A percentile compares a stretch with the other conserved stretches of the same genome.
These are phyloP conservation scores for Diplogelasinospora grovesii DNA, from an alignment of 495 filamentous ascomycete species.

Conservation along the genomic window DNA sequence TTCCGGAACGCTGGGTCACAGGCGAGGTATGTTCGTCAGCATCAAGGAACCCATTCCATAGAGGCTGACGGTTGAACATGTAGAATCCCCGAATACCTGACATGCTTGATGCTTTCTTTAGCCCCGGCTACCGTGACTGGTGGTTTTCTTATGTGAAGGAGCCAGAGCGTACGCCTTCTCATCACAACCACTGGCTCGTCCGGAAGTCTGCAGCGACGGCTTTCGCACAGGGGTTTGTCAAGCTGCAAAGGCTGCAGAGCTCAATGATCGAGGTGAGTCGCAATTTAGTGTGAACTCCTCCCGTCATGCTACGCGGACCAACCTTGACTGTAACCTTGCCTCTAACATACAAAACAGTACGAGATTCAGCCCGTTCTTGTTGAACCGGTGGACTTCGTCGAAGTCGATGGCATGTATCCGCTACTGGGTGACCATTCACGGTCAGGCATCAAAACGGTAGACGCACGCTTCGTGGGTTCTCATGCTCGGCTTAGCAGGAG, in stretches of 20 bases:
- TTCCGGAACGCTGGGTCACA: conserved; percentile 11
- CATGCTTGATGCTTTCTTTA: conserved; percentile 28
- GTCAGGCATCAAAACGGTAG: conserved; percentile 12
- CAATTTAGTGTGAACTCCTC: background rate
- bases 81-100: conserved; percentile 6
- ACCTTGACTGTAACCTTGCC: too few relatives aligned
- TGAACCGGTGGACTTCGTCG: conserved; percentile 10
- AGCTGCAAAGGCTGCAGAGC: conserved; percentile 13
- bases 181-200: conserved; percentile 24
- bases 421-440: conserved; percentile 25
- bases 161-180: conserved; percentile 10
- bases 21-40: conserved; percentile 1
- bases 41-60: background rate
- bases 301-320: background rate
- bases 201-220: conserved; percentile 16
- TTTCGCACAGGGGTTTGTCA: conserved; percentile 17
- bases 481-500: conserved; percentile 21
- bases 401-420: conserved; percentile 16
- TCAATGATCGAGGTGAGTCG: conserved; percentile 23
- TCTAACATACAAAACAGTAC: conserved; percentile 14
- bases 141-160: conserved; percentile 20
- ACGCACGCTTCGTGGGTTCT: conserved; percentile 20
- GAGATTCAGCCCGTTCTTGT: conserved; percentile 10
- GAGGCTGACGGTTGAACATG: too few relatives aligned
- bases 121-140: conserved; percentile 24